Base-by-base conservation (phyloP, 768 basidiomycete genomes). In the Serendipita sp. region DNA sequence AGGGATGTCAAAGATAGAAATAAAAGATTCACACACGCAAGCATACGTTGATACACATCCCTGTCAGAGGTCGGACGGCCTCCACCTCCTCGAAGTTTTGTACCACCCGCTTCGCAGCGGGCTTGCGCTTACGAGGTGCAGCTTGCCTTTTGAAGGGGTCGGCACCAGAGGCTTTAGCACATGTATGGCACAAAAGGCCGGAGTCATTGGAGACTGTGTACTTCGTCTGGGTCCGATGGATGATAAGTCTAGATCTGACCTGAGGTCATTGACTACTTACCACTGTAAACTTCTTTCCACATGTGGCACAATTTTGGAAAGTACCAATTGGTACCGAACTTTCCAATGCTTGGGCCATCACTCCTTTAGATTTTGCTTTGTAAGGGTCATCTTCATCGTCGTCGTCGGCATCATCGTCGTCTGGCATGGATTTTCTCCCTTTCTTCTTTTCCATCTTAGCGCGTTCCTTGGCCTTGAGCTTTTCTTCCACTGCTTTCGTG, bases 121-220 rank as follows among this genome's bases (percentile, higher is more conserved):
- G 79, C 0, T 78, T 73, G 67, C 82, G 86, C 62, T 84, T 82
- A 72, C 84, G 88, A 64, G 78, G 78, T 0, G 82, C 80, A 33
- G 74, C 74, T 16, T 84, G 78, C 68, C 90, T 91, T 72, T 93
- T 95, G 76, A 94, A 94, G 0, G 91, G 91, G 69, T 93, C 88
- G 1, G 76, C 75, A 3, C 89, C 91, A 2, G 83, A 80, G 0
- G 82, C 79, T 69, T 89, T 90, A 1, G 86, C 83, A 72, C 95
- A 99, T 6, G 76, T 74, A 68, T 91, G 85, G 71, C 95, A 99
- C 23, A 98, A 80, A 67, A 80, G 91, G 1, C 91, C 91, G 0
- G 83, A 81, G 0, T 83, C 82, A 0, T 84, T 83, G 3, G 89
- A 81, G 67, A 88, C 75, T 0, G 94, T 96, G 70, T 95, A 97